Evolutionary conservation across 2,329 filamentous ascomycete genomes (phyloP), one percentile per base, ranked within the genome.

Genomic region (Zasmidium cellare): DNA sequence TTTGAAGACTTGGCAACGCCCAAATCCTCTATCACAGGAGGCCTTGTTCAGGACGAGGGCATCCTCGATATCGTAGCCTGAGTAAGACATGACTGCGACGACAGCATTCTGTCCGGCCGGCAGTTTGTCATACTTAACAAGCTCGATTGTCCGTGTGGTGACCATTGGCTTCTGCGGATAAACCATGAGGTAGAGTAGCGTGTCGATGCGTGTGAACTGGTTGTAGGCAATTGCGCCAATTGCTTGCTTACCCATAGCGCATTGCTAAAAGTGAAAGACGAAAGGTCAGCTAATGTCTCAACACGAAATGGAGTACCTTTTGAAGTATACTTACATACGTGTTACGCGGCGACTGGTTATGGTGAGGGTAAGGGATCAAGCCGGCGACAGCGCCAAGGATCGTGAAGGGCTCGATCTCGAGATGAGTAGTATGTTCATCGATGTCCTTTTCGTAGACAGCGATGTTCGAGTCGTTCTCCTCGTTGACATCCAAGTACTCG

Each of bases 171-270:
- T 87, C 72, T 99, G 96, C 6, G 94, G 94, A 71, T 99, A 99
- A 2, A 99, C 94, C 79, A 99, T 90, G 1, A 96, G 90, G 72
- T 97, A 97, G 6, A 99, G 84, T 16, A 99, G 82, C 0, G 93
- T 97, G 71, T 99, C 94, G 73, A 99, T 97, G 56, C 94, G 88
- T 69, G 93, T 90, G 77, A 97, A 96, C 74, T 99, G 94, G 72
- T 99, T 99, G 72, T 96, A 96, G 16, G 93, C 94, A 72, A 99
- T 97, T 31, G 93, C 92, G 31, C 94, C 94, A 73, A 99, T 97
- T 41, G 94, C 94, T 89, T 99, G 94, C 79, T 99, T 99, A 84
- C 94, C 94, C 94, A 99, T 99, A 77, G 94, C 94, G 78, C 93
- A 97, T 81, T 97, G 92, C 11, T 50, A 47, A 56, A 3, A 38